Conservation (phyloP, 352 stramenopile species). For the Aphanomyces cochlioides region DNA sequence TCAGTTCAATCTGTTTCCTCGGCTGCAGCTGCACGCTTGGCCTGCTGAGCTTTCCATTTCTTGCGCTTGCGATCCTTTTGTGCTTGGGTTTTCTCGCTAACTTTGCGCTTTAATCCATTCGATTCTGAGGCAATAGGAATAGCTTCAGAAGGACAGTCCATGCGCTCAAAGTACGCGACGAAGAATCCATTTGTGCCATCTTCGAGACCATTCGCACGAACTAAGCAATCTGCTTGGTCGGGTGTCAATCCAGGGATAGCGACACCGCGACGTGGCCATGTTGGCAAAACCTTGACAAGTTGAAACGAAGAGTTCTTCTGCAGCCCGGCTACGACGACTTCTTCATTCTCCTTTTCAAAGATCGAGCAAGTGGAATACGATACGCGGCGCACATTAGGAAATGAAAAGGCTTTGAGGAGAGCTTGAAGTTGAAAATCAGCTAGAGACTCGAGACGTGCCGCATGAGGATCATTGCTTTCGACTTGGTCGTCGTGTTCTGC, state of each 20-base stretch:
- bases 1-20: not conserved
- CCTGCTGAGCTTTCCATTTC: conserved; percentile 39
- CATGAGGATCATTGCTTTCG: conserved; percentile 44
- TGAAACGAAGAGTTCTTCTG: conserved; percentile 67
- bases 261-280: conserved; percentile 70
- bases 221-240: conserved; percentile 73
- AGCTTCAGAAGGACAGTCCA: not conserved
- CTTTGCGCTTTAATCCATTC: conserved; percentile 53
- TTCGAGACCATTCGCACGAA: conserved; percentile 88
- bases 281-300: conserved; percentile 57
- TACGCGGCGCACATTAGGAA: conserved; percentile 90
- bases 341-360: conserved; percentile 95
- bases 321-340: conserved; percentile 87
- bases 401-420: conserved; percentile 92
- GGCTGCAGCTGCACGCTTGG: not conserved
- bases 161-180: conserved; percentile 92
- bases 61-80: conserved; percentile 74
- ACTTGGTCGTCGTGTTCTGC: conserved; percentile 42
- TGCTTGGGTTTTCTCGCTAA: conserved; percentile 42
- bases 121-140: not conserved
- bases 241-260: conserved; percentile 50
- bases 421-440: conserved; percentile 93
- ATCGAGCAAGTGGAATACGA: conserved; percentile 97
- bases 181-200: conserved; percentile 97
- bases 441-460: conserved; percentile 83